Evolutionary conservation across 2,329 filamentous ascomycete genomes (phyloP).

Genomic region (Arthrobotrys conoides): DNA sequence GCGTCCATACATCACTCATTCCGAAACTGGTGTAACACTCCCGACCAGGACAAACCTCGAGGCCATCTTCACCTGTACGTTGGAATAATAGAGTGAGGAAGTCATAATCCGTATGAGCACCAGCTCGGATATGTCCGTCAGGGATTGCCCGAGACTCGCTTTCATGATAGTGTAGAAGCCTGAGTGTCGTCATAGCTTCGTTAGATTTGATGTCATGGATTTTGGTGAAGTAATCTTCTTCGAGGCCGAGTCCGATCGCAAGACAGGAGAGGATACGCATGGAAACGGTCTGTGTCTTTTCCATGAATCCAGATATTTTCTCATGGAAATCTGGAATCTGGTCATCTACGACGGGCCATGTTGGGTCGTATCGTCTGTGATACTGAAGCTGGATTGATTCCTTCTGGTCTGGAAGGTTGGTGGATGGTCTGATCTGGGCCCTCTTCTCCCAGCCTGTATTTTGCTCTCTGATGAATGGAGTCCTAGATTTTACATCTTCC

Average conservation of each 20-base stretch:
- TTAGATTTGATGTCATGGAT: conserved; percentile 71
- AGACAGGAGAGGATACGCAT: conserved; percentile 74
- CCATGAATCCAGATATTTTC: conserved; percentile 71
- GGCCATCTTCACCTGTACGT: conserved; percentile 73
- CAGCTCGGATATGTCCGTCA: conserved; percentile 69
- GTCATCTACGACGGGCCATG: conserved; percentile 71
- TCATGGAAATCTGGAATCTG: conserved; percentile 70
- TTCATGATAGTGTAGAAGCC: conserved; percentile 74
- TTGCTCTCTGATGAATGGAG: conserved; percentile 71
- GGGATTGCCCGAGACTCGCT: conserved; percentile 66
- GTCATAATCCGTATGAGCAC: conserved; percentile 76
- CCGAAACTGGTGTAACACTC: conserved; percentile 75
- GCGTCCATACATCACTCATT: conserved; percentile 75
- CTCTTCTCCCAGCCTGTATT: conserved; percentile 76
- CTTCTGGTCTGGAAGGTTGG: conserved; percentile 73
- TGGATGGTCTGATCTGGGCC: conserved; percentile 74
- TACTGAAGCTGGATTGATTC: conserved; percentile 77
- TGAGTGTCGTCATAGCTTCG: conserved; percentile 72
- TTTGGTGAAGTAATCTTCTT: conserved; percentile 72
- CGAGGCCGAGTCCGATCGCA: conserved; percentile 73
- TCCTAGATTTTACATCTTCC: conserved; percentile 71
- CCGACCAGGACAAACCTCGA: conserved; percentile 77
- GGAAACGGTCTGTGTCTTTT: conserved; percentile 70
- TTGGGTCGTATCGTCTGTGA: conserved; percentile 71
- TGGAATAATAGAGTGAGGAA: conserved; percentile 77